Evolutionary conservation across 176 grass and related monocot genomes (phyloP).

Genomic region (Musa schizocarpa): DNA sequence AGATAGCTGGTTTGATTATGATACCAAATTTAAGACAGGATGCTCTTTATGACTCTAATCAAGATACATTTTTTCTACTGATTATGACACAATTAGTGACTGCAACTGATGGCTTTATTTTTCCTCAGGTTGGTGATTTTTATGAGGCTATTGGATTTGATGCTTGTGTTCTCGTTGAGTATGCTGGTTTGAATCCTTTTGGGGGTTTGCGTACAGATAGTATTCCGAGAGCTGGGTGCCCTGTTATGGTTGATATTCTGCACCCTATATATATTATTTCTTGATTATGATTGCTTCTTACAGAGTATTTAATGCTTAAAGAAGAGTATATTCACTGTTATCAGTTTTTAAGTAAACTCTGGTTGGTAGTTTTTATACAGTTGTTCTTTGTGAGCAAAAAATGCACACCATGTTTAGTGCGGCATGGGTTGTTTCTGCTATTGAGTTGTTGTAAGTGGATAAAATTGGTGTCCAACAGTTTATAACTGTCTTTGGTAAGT

Average conservation of each 20-base stretch:
- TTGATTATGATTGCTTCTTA: too few species aligned
- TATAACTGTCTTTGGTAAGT: background rate
- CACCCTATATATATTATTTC: background rate
- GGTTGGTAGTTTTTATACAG: background rate
- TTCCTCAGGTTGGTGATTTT: conserved; percentile 86
- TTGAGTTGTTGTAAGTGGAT: background rate
- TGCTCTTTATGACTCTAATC: background rate
- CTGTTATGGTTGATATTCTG: conserved; percentile 57
- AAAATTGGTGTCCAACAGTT: background rate
- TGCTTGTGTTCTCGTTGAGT: conserved; percentile 93
- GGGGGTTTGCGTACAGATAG: conserved; percentile 85
- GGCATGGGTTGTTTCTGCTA: too few species aligned
- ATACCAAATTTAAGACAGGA: background rate
- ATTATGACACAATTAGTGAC: background rate
- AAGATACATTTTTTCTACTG: background rate
- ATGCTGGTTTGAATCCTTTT: conserved; percentile 96
- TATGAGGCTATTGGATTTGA: conserved; percentile 96
- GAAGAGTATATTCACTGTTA: background rate
- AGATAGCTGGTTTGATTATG: background rate
- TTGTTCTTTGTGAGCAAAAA: too few species aligned
- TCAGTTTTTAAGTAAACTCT: background rate
- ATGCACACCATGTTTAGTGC: too few species aligned
- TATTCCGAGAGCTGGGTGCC: conserved; percentile 95
- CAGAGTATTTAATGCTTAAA: background rate
- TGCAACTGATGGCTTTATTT: conserved; percentile 6